These are phyloP conservation scores for Penicillium roqueforti DNA, from an alignment of 495 filamentous ascomycete genomes.

Conservation along the genomic window DNA sequence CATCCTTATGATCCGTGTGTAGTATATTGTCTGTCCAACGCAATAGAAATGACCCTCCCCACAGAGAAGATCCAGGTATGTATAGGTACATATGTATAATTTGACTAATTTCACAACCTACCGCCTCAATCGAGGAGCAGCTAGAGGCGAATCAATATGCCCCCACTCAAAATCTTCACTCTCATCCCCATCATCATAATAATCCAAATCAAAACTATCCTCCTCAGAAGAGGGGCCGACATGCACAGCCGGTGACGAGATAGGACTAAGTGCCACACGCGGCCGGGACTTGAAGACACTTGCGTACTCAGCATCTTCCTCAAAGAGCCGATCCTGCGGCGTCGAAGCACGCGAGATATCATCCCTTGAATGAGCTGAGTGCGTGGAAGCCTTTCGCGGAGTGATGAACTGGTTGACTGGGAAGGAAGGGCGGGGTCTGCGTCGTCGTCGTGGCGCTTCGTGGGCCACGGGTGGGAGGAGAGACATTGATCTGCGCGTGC, in stretches of 20 bases:
- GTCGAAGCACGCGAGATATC: constrained; percentile 39
- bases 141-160: constrained; percentile 22
- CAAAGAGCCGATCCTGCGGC: constrained; percentile 56
- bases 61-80: background rate
- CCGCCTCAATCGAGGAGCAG: constrained; percentile 8
- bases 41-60: no score
- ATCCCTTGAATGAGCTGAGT: constrained; percentile 7
- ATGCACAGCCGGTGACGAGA: constrained; percentile 54
- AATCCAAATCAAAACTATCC: constrained; percentile 32
- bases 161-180: constrained; percentile 7
- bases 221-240: constrained; percentile 24
- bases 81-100: background rate
- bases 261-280: constrained; percentile 71
- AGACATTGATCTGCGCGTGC: constrained; percentile 81
- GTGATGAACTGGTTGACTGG: constrained; percentile 62
- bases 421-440: constrained; percentile 48
- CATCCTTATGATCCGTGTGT: no score
- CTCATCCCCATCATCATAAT: constrained; percentile 14
- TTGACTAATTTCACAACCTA: background rate
- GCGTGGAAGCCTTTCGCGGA: constrained; percentile 34
- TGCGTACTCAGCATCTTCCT: constrained; percentile 70
- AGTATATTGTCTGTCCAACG: no score
- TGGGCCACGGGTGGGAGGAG: constrained; percentile 37
- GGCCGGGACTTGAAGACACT: constrained; percentile 84
- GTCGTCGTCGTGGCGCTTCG: constrained; percentile 27